These are phyloP conservation scores for Yamagishiella unicocca DNA, from an alignment of 139 green algal species.

Conservation along the genomic window DNA sequence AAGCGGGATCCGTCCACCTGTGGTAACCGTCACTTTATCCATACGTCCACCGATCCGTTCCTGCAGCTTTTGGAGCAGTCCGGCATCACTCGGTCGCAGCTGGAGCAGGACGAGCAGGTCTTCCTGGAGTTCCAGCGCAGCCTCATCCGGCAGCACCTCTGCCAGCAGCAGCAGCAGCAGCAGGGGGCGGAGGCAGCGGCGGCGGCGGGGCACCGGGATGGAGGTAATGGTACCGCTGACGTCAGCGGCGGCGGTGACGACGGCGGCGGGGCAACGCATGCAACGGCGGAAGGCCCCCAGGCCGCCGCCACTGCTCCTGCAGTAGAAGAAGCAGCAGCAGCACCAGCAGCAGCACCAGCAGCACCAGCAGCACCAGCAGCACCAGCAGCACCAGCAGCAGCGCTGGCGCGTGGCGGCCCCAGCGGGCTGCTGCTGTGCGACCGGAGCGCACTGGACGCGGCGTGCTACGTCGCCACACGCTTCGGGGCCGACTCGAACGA, in stretches of 20 bases:
- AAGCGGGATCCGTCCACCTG: too few species aligned
- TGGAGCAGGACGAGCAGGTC: not conserved
- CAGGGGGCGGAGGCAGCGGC: not conserved
- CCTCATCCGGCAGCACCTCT: not conserved
- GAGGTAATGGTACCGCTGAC: not conserved
- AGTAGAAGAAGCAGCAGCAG: not conserved
- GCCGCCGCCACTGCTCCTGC: not conserved
- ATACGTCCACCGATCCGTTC: too few species aligned
- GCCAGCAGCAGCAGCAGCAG: not conserved
- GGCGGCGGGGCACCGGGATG: not conserved
- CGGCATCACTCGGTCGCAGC: not conserved
- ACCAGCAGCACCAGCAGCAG: too few species aligned
- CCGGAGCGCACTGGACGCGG: constrained; percentile 22
- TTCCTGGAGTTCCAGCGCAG: not conserved
- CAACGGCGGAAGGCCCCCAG: too few species aligned
- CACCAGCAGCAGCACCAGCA: too few species aligned
- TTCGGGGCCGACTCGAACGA: not conserved
- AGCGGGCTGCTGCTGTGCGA: constrained; percentile 8
- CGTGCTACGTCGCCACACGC: not conserved
- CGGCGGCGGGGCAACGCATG: too few species aligned
- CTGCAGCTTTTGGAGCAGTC: not conserved
- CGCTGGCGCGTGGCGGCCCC: too few species aligned
- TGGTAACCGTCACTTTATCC: too few species aligned
- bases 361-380: too few species aligned
- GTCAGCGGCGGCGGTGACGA: not conserved